Percentiles rank a stretch among this genome's conserved stretches.
phyloP scores from a whole-genome alignment of 73 alveolate genomes.

The Paramecium caudatum region DNA sequence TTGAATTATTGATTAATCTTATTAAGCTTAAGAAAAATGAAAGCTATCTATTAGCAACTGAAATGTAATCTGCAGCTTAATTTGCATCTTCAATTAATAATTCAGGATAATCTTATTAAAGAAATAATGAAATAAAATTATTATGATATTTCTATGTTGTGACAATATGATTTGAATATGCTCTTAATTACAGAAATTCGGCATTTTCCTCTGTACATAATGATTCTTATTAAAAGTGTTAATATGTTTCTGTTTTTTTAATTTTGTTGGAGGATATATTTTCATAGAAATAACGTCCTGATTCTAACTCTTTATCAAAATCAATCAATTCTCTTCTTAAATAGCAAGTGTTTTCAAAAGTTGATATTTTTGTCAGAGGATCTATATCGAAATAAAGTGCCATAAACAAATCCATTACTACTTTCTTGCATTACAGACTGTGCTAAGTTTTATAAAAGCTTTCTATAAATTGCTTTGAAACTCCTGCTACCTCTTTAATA shows the following conservation, averaged over 20 bases:
- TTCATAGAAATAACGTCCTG: conserved; percentile 11
- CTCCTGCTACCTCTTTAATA: neutral
- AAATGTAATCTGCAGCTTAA: neutral
- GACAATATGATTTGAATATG: neutral
- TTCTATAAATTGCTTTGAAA: neutral
- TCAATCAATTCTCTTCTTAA: neutral
- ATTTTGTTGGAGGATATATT: neutral
- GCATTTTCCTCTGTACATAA: neutral
- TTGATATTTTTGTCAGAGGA: conserved; percentile 31
- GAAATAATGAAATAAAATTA: neutral
- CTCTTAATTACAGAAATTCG: neutral
- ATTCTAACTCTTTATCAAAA: conserved; percentile 54
- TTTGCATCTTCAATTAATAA: conserved; percentile 9
- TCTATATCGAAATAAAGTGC: conserved; percentile 22
- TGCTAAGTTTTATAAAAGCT: neutral
- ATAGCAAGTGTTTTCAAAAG: neutral
- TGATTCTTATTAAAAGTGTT: neutral
- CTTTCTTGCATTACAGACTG: neutral
- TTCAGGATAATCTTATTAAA: neutral
- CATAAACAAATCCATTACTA: neutral
- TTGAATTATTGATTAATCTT: neutral
- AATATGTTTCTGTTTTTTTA: conserved; percentile 3
- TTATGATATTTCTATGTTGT: conserved; percentile 1
- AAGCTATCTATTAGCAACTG: neutral
- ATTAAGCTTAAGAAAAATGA: conserved; percentile 8